These are phyloP conservation scores for Fusarium albidum DNA, from an alignment of 2,329 filamentous ascomycete genomes.

Conservation along the genomic window DNA sequence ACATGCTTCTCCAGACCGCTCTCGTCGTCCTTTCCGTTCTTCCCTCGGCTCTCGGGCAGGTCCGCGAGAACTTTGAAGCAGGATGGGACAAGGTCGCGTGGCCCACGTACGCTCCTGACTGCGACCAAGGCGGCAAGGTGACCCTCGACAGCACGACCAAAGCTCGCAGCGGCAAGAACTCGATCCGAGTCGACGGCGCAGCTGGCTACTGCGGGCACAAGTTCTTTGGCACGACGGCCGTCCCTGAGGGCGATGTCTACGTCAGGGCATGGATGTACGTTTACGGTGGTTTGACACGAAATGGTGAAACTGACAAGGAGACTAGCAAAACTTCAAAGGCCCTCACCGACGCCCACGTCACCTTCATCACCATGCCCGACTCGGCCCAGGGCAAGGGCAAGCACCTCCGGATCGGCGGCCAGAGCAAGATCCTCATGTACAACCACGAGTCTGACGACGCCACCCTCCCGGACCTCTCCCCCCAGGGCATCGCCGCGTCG, in stretches of 20 bases:
- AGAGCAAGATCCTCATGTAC: slow-evolving; percentile 69
- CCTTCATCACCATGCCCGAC: slow-evolving; percentile 72
- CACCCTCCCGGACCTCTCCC: slow-evolving; percentile 67
- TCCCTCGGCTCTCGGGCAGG: slow-evolving; percentile 58
- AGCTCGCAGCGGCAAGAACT: slow-evolving; percentile 66
- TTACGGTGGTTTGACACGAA: too few species aligned
- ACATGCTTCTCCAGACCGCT: slow-evolving; percentile 49
- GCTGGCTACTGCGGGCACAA: slow-evolving; percentile 67
- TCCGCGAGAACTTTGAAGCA: slow-evolving; percentile 64
- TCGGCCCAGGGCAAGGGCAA: slow-evolving; percentile 62
- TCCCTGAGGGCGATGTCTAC: slow-evolving; percentile 66
- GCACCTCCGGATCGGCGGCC: slow-evolving; percentile 69
- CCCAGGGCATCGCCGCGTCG: slow-evolving; percentile 65
- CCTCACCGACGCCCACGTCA: slow-evolving; percentile 66
- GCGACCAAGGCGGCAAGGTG: slow-evolving; percentile 66
- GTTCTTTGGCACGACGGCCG: slow-evolving; percentile 65
- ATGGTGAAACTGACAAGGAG: background rate
- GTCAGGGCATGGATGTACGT: slow-evolving; percentile 65
- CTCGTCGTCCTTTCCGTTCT: slow-evolving; percentile 55
- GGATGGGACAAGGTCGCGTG: slow-evolving; percentile 66
- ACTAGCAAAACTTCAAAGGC: slow-evolving; percentile 63
- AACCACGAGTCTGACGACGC: slow-evolving; percentile 71
- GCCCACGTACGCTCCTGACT: slow-evolving; percentile 67
- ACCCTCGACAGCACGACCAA: slow-evolving; percentile 63
- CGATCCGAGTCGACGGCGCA: slow-evolving; percentile 59